phyloP scores from a whole-genome alignment of 225 moss, liverwort and hornwort species.

The Pseudisothecium myosuroides region DNA sequence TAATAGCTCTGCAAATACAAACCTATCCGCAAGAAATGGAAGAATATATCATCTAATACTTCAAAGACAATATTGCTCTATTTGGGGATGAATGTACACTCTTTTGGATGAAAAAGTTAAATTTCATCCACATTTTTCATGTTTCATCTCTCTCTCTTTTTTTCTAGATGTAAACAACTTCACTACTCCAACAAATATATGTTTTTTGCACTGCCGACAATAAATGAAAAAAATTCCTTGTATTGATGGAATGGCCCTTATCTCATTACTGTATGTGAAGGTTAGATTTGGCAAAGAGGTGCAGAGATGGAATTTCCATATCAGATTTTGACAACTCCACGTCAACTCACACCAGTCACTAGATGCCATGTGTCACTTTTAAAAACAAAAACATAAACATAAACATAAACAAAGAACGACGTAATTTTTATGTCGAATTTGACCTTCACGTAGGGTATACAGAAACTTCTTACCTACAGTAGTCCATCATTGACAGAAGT shows the following conservation, averaged over 20 bases:
- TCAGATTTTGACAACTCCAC: not conserved
- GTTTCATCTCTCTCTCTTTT: not conserved
- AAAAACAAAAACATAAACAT: too few relatives aligned
- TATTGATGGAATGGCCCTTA: rapidly evolving
- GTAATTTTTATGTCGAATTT: not conserved
- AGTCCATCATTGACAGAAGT: too few relatives aligned
- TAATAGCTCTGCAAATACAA: too few relatives aligned
- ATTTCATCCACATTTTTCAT: rapidly evolving
- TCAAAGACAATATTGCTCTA: rapidly evolving
- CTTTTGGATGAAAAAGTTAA: not conserved
- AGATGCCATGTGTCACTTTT: not conserved
- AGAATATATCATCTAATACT: not conserved
- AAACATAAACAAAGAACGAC: too few relatives aligned
- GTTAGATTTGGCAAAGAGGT: rapidly evolving
- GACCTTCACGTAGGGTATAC: not conserved
- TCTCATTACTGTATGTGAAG: not conserved
- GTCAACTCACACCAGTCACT: not conserved
- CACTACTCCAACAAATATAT: not conserved
- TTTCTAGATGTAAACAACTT: rapidly evolving
- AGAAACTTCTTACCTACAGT: not conserved
- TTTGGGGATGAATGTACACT: not conserved
- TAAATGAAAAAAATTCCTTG: not conserved
- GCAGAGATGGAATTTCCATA: rapidly evolving
- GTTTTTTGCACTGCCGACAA: rapidly evolving
- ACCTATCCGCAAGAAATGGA: not conserved